Percentiles rank a stretch among this genome's conserved stretches.
Conservation (phyloP, 768 basidiomycete genomes). For the Megacollybia marginata region DNA sequence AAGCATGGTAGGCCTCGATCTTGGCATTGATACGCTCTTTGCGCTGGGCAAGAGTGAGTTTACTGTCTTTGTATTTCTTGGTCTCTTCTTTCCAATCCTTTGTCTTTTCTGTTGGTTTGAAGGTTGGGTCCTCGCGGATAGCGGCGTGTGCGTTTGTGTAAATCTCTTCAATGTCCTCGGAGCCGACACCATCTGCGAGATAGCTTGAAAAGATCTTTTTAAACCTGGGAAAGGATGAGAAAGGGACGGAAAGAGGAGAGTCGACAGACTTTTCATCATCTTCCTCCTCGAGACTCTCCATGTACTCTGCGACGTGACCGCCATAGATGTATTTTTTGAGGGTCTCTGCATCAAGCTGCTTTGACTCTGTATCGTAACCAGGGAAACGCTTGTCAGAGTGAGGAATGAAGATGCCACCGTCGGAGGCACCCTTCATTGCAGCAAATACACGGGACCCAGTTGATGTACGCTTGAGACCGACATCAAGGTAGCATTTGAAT, state of each 20-base stretch:
- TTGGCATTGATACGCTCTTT: slow-evolving; percentile 72
- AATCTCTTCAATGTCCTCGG: slow-evolving; percentile 96
- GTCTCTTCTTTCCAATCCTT: slow-evolving; percentile 89
- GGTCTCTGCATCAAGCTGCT: slow-evolving; percentile 88
- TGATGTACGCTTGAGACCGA: slow-evolving; percentile 95
- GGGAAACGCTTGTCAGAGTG: slow-evolving; percentile 99
- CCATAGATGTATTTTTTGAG: slow-evolving; percentile 97
- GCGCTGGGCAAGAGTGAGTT: slow-evolving; percentile 74
- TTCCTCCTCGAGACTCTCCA: slow-evolving; percentile 99
- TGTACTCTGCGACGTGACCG: slow-evolving; percentile 98
- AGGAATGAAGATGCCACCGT: slow-evolving; percentile 96
- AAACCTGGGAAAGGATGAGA: slow-evolving; percentile 47
- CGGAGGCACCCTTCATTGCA: slow-evolving; percentile 96
- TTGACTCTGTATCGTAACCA: slow-evolving; percentile 89
- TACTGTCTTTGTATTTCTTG: slow-evolving; percentile 58
- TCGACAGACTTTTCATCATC: slow-evolving; percentile 83
- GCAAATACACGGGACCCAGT: slow-evolving; percentile 97
- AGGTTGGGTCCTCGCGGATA: slow-evolving; percentile 90
- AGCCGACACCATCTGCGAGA: slow-evolving; percentile 91
- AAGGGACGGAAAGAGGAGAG: slow-evolving; percentile 3
- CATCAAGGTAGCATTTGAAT: slow-evolving; percentile 99
- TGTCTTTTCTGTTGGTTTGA: slow-evolving; percentile 85
- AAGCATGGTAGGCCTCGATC: slow-evolving; percentile 85
- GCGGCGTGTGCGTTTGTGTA: slow-evolving; percentile 89
- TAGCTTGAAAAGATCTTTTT: slow-evolving; percentile 97